Conservation (phyloP, 2,329 filamentous ascomycete genomes). For the Phialophora expanda region DNA sequence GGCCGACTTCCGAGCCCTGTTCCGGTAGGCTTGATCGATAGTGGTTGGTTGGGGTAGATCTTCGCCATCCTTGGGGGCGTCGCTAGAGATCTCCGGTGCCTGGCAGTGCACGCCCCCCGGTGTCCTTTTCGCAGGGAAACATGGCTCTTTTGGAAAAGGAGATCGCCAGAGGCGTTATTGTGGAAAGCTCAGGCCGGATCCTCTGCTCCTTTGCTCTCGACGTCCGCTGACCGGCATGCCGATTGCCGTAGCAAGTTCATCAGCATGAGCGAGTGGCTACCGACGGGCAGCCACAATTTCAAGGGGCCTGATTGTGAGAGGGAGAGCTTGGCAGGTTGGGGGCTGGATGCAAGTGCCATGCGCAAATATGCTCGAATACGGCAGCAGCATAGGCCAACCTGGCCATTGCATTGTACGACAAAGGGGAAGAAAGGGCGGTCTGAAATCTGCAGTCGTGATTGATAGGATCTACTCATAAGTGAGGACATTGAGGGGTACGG, state of each 20-base stretch:
- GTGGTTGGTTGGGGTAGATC: slow-evolving; percentile 3
- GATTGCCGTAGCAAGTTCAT: neutral
- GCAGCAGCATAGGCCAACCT: neutral
- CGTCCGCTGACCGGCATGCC: neutral
- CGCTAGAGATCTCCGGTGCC: slow-evolving; percentile 20
- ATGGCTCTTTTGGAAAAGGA: slow-evolving; percentile 2
- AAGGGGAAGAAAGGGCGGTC: slow-evolving; percentile 8
- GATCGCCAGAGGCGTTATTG: slow-evolving; percentile 7
- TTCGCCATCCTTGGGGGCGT: neutral
- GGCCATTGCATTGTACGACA: neutral
- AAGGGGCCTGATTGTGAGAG: neutral
- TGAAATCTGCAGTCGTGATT: slow-evolving; percentile 14
- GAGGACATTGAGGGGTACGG: slow-evolving; percentile 1
- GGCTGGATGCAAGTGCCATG: neutral
- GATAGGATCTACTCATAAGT: neutral
- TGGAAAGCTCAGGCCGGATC: neutral
- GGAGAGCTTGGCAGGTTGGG: neutral
- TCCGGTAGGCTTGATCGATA: neutral
- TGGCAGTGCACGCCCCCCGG: slow-evolving; percentile 21
- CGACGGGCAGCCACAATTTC: neutral
- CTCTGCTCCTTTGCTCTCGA: neutral
- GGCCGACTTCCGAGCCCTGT: slow-evolving; percentile 5
- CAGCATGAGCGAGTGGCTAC: neutral
- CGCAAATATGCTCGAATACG: neutral
- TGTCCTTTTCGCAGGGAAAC: neutral